Evolutionary conservation across 805 yeast genomes (phyloP).

Genomic region (Wickerhamomyces subpelliculosus): DNA sequence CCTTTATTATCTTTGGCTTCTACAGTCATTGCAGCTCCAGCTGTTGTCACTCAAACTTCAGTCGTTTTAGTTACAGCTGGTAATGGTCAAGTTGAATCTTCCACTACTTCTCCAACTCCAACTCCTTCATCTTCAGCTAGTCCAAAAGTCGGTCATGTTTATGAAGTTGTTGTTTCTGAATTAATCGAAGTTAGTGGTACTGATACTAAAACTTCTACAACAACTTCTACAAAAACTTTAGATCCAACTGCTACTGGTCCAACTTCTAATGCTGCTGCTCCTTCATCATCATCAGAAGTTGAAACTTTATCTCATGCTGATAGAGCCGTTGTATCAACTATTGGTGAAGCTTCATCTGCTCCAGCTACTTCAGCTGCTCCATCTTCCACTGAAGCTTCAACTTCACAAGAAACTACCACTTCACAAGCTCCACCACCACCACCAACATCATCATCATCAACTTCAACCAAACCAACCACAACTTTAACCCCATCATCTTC

Average conservation of each 20-base stretch:
- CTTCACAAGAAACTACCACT: slow-evolving; percentile 5
- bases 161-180: slow-evolving; percentile 19
- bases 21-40: slow-evolving; percentile 21
- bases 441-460: no score
- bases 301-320: no score
- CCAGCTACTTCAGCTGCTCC: slow-evolving; percentile 16
- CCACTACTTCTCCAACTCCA: slow-evolving; percentile 8
- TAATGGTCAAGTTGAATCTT: slow-evolving; percentile 4
- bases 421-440: no score
- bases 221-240: slow-evolving; percentile 18
- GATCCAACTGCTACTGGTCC: background rate
- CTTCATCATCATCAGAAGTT: slow-evolving; percentile 9
- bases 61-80: slow-evolving; percentile 20
- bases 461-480: slow-evolving; percentile 9
- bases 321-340: slow-evolving; percentile 1
- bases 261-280: slow-evolving; percentile 6
- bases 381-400: slow-evolving; percentile 14
- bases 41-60: slow-evolving; percentile 19
- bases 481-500: slow-evolving; percentile 16
- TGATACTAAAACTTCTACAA: slow-evolving; percentile 14
- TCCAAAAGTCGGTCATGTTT: slow-evolving; percentile 16
- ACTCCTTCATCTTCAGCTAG: slow-evolving; percentile 8
- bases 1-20: slow-evolving; percentile 18
- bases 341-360: slow-evolving; percentile 3
- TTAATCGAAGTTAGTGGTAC: slow-evolving; percentile 15